Evolutionary conservation across 441 rosid species (phyloP).

Genomic region (Corymbia citriodora): DNA sequence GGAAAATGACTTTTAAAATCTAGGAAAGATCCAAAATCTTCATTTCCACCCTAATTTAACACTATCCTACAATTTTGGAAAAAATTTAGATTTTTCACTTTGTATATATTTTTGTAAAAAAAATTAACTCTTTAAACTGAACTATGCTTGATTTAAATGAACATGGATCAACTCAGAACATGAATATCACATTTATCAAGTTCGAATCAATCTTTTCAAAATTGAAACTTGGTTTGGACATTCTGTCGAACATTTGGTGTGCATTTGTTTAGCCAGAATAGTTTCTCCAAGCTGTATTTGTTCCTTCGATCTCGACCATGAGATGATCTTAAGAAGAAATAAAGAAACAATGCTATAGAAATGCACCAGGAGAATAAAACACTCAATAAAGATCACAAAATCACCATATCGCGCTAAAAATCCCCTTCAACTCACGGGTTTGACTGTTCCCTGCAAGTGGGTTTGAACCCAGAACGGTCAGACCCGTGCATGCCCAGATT

Average conservation of each 20-base stretch:
- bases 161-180: neutral
- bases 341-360: rapidly evolving
- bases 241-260: neutral
- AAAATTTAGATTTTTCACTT: neutral
- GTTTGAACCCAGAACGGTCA: neutral
- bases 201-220: neutral
- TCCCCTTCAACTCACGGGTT: neutral
- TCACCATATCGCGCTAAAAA: neutral
- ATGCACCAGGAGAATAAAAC: neutral
- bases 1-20: neutral
- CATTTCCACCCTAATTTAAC: neutral
- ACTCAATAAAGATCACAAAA: neutral
- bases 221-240: neutral
- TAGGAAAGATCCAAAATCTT: neutral
- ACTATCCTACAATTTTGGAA: neutral
- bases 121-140: neutral
- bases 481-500: neutral
- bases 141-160: too few relatives aligned
- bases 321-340: neutral
- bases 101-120: neutral
- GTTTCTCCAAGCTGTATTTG: rapidly evolving
- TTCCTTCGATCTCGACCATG: rapidly evolving
- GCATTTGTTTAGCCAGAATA: neutral
- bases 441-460: neutral
- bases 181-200: neutral